These are phyloP conservation scores for Penicillium psychrosexuale DNA, from an alignment of 2,329 filamentous ascomycete species.

Conservation along the genomic window DNA sequence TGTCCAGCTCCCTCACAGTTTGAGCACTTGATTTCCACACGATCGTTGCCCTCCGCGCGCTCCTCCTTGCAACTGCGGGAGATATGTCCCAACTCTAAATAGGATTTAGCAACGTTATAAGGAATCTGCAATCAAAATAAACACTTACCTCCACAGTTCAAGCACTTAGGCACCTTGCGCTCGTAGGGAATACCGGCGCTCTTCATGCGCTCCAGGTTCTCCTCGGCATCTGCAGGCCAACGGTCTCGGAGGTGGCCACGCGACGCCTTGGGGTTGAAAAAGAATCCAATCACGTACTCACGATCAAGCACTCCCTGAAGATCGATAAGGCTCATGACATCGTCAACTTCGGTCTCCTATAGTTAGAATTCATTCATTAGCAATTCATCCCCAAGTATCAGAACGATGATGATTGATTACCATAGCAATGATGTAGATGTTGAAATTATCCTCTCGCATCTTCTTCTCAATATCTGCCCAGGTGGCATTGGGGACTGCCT, in stretches of 20 bases:
- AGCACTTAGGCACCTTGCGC: constrained; percentile 50
- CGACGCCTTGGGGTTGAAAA: constrained; percentile 46
- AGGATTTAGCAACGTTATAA: not conserved
- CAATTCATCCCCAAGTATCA: not conserved
- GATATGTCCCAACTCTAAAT: constrained; percentile 49
- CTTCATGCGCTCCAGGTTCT: constrained; percentile 52
- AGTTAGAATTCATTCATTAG: constrained; percentile 5
- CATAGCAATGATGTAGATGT: constrained; percentile 53
- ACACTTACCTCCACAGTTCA: constrained; percentile 48
- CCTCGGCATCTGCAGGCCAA: constrained; percentile 50
- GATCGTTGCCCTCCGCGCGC: constrained; percentile 34
- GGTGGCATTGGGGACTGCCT: constrained; percentile 45
- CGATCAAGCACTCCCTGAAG: constrained; percentile 52
- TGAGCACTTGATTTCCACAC: constrained; percentile 48
- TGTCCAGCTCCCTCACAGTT: constrained; percentile 50
- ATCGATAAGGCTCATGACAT: constrained; percentile 51
- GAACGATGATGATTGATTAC: constrained; percentile 26
- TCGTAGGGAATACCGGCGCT: constrained; percentile 53
- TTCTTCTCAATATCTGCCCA: constrained; percentile 51
- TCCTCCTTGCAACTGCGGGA: constrained; percentile 50
- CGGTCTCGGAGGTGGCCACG: constrained; percentile 46
- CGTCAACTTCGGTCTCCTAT: constrained; percentile 43
- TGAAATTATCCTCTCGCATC: constrained; percentile 48
- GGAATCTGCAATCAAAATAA: not conserved
- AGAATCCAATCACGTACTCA: constrained; percentile 52